These are phyloP conservation scores for Aspergillus amoenus DNA, from an alignment of 2,329 filamentous ascomycete species.

Conservation along the genomic window DNA sequence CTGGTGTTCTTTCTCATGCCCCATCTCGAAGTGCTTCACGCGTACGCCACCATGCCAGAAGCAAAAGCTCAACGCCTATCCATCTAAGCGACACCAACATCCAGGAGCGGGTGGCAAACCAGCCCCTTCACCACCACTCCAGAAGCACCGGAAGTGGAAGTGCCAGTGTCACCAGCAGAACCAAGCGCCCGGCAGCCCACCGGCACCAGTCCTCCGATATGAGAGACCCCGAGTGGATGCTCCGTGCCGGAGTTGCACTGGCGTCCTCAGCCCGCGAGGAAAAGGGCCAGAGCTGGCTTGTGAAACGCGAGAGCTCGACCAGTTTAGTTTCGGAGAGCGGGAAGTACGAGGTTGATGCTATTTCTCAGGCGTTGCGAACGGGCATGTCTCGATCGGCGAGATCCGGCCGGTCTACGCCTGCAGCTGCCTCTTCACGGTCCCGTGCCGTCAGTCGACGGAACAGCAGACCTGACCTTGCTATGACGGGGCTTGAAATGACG, in stretches of 20 bases:
- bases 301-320: conserved; percentile 56
- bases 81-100: conserved; percentile 39
- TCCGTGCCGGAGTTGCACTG: conserved; percentile 57
- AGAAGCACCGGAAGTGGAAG: conserved; percentile 5
- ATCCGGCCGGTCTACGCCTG: conserved; percentile 40
- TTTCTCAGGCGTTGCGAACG: conserved; percentile 22
- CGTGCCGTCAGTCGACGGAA: conserved; percentile 31
- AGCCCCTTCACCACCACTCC: conserved; percentile 28
- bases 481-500: conserved; percentile 19
- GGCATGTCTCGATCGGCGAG: conserved; percentile 26
- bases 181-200: not conserved
- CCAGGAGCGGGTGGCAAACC: conserved; percentile 24
- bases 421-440: conserved; percentile 33
- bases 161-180: not conserved
- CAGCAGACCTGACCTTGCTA: conserved; percentile 23
- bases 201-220: conserved; percentile 8
- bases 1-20: conserved; percentile 43
- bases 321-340: conserved; percentile 47
- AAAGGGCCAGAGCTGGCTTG: conserved; percentile 64
- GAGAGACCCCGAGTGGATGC: conserved; percentile 57
- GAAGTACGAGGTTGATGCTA: conserved; percentile 28
- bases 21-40: conserved; percentile 43
- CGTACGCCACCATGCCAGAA: conserved; percentile 32
- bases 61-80: conserved; percentile 35
- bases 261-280: conserved; percentile 58